Base-by-base conservation (phyloP, 768 basidiomycete species). In the Mycena chlorophos region DNA sequence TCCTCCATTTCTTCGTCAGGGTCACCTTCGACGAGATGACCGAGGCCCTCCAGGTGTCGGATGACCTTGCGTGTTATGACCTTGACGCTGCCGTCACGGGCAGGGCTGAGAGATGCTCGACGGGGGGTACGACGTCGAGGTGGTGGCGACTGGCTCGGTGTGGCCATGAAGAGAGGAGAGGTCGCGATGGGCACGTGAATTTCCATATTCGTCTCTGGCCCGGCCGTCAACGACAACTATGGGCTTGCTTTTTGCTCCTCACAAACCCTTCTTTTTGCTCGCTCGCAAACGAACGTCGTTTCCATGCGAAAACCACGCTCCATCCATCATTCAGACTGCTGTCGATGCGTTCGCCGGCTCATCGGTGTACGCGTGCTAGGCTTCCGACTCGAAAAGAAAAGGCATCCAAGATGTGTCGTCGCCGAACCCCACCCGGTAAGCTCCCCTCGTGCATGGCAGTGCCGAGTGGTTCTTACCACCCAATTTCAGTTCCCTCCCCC, bases 61-160 rank as follows among this genome's bases (percentile, higher is more conserved):
- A 82, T 79, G 31, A 81, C 76, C 61, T 79, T 78, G 48, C 76
- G 69, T 0, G 78, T 79, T 63, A 79, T 79, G 57, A 76, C 72
- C 63, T 78, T 71, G 49, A 75, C 72, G 56, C 74, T 78, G 48
- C 70, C 60, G 56, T 70, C 72, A 54, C 69, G 63, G 10, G 70
- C 62, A 5, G 71, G 65, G 49, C 46, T 49, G 37, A 49, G 46
- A 5, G 59, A 61, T 2, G 55, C 52, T 43, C 55, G 48, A 45
- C 55, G 50, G 22, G 38, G 31, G 17, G 50, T 46, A 19, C 45
- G 45, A 26, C 45, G 31, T 13, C 50, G 50, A 26, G 50, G 50
- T 14, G 50, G 50, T 38, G 50, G 50, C 19, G 50, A 51, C 38
- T 51, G 50, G 37, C 31, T 26, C 22, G 23, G 17, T 25, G 50